Percentiles rank a stretch among this genome's conserved stretches.
phyloP scores from a whole-genome alignment of 2,329 filamentous ascomycete genomes.

The Akanthomyces lecanii region DNA sequence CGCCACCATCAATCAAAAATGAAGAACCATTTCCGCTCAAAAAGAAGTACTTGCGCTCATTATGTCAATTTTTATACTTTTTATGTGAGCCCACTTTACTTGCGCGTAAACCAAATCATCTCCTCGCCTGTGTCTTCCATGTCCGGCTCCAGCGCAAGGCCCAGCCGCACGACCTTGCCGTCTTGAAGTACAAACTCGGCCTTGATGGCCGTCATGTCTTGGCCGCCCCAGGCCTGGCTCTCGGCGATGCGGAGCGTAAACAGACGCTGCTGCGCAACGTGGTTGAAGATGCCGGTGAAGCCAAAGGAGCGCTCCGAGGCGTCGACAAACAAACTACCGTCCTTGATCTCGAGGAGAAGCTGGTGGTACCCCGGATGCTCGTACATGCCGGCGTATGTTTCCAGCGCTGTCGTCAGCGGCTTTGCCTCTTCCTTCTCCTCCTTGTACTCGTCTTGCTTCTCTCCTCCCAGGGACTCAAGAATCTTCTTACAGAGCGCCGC shows the following conservation, averaged over 20 bases:
- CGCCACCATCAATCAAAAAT: neutral
- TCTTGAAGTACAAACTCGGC: conserved; percentile 23
- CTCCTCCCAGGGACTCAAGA: neutral
- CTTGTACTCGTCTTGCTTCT: neutral
- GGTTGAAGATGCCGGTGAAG: conserved; percentile 24
- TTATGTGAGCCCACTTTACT: neutral
- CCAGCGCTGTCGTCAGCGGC: neutral
- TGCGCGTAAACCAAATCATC: conserved; percentile 23
- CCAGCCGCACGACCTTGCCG: conserved; percentile 17
- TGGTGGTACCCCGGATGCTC: conserved; percentile 24
- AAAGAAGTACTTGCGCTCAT: too few relatives aligned
- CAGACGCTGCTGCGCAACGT: conserved; percentile 20
- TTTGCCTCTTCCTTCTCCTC: neutral
- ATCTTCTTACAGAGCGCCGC: neutral
- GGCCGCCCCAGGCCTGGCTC: conserved; percentile 19
- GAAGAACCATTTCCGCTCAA: neutral
- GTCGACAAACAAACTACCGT: conserved; percentile 23
- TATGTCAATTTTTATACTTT: neutral
- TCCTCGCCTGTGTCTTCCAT: conserved; percentile 11
- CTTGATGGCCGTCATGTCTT: conserved; percentile 8
- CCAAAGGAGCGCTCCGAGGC: conserved; percentile 27
- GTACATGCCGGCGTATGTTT: conserved; percentile 11
- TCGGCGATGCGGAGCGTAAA: conserved; percentile 20
- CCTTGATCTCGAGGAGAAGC: conserved; percentile 22
- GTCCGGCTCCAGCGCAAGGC: conserved; percentile 21